phyloP scores from a whole-genome alignment of 2,329 filamentous ascomycete genomes.

The Paecilomyces sp. region DNA sequence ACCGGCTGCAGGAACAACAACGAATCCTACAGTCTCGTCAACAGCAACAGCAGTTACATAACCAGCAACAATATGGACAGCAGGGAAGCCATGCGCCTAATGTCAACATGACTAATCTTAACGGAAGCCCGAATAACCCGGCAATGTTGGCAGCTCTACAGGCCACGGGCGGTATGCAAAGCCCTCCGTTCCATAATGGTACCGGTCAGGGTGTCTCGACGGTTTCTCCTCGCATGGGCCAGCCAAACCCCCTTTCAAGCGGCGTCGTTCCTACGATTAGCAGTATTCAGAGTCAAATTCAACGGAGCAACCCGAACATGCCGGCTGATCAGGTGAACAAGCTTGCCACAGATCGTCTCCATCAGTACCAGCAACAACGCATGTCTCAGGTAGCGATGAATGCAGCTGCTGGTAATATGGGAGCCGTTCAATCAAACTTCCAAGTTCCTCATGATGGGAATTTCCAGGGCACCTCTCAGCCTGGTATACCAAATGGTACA shows the following conservation, averaged over 20 bases:
- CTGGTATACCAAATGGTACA: slow-evolving; percentile 24
- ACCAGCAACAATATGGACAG: slow-evolving; percentile 32
- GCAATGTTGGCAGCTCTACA: slow-evolving; percentile 40
- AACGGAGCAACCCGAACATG: slow-evolving; percentile 44
- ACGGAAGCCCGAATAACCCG: slow-evolving; percentile 32
- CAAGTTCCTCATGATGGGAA: slow-evolving; percentile 32
- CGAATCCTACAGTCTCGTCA: slow-evolving; percentile 54
- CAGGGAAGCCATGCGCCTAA: slow-evolving; percentile 40
- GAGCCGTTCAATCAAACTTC: slow-evolving; percentile 32
- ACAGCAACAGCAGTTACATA: slow-evolving; percentile 34
- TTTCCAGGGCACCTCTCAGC: slow-evolving; percentile 26
- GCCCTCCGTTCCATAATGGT: slow-evolving; percentile 35
- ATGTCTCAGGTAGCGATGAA: slow-evolving; percentile 48
- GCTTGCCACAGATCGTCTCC: slow-evolving; percentile 45
- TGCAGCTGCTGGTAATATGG: slow-evolving; percentile 43
- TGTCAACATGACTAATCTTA: slow-evolving; percentile 35
- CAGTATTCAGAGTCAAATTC: slow-evolving; percentile 46
- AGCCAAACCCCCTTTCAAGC: slow-evolving; percentile 45
- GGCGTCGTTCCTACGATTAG: slow-evolving; percentile 50
- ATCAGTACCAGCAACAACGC: slow-evolving; percentile 39
- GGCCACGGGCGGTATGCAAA: slow-evolving; percentile 34
- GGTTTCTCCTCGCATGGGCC: slow-evolving; percentile 41
- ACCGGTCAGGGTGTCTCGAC: slow-evolving; percentile 34
- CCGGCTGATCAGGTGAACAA: slow-evolving; percentile 48
- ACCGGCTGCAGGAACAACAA: slow-evolving; percentile 44